Conservation (phyloP, 148 eudicot species). For the Rhododendron kiyosumense region DNA sequence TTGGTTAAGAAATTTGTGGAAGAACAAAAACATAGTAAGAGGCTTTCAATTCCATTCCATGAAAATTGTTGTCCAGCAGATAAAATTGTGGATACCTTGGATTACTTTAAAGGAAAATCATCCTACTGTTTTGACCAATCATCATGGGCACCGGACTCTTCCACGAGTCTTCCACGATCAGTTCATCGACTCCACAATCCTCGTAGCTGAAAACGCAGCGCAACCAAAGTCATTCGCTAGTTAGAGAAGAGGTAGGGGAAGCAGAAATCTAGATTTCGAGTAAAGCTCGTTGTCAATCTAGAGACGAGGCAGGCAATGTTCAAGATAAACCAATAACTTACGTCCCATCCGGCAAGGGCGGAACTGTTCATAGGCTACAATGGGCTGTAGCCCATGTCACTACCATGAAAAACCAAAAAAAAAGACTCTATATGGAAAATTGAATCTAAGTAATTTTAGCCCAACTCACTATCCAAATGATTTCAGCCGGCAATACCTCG, state of each 20-base stretch:
- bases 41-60: too few relatives aligned
- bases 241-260: neutral
- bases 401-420: too few relatives aligned
- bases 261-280: neutral
- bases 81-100: neutral
- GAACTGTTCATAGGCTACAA: too few relatives aligned
- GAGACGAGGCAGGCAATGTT: neutral
- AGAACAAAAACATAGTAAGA: too few relatives aligned
- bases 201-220: constrained; percentile 52
- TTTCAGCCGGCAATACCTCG: too few relatives aligned
- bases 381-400: too few relatives aligned
- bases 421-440: too few relatives aligned
- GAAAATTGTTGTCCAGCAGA: too few relatives aligned
- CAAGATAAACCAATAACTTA: constrained; percentile 7
- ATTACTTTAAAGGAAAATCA: neutral
- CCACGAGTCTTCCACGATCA: constrained; percentile 74
- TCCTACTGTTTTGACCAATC: too few relatives aligned
- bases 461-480: too few relatives aligned
- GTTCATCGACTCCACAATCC: constrained; percentile 98
- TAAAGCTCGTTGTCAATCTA: neutral
- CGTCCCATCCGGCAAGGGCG: constrained; percentile 59
- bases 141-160: constrained; percentile 64
- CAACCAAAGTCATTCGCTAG: neutral
- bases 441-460: too few relatives aligned
- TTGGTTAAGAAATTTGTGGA: too few relatives aligned